These are phyloP conservation scores for Xerocomus potaroensis DNA, from an alignment of 768 basidiomycete genomes.

Conservation along the genomic window DNA sequence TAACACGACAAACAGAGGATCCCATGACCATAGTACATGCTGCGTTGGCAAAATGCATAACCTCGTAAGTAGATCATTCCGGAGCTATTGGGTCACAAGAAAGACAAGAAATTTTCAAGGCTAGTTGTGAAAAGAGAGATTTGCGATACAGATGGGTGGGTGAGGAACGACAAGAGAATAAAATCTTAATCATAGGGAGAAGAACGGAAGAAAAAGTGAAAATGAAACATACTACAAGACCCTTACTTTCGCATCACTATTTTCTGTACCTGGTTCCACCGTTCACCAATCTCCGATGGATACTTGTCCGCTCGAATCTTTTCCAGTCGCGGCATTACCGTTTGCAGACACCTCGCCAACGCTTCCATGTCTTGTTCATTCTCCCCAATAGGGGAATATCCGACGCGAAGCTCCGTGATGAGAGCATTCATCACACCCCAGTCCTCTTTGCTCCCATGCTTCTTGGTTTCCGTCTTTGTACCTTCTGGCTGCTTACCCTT, in stretches of 20 bases:
- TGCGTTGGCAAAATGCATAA: not conserved
- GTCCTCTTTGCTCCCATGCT: constrained; percentile 1
- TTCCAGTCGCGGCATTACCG: constrained; percentile 23
- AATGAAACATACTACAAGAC: not conserved
- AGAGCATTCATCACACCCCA: constrained; percentile 18
- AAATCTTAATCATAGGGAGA: not conserved
- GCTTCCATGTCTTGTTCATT: constrained; percentile 1
- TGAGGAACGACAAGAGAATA: not conserved
- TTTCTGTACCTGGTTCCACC: constrained; percentile 12
- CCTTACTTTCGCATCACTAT: constrained; percentile 6
- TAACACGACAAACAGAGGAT: not conserved
- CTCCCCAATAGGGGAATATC: constrained; percentile 22
- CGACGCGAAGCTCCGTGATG: constrained; percentile 17
- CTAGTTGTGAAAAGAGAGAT: too few relatives aligned
- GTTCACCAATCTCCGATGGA: constrained; percentile 10
- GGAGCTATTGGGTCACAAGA: not conserved
- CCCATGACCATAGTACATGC: not conserved
- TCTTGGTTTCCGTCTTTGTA: not conserved
- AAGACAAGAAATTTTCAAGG: too few relatives aligned
- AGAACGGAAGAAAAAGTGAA: not conserved
- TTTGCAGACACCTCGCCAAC: constrained; percentile 14
- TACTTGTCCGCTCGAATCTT: constrained; percentile 13
- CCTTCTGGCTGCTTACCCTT: not conserved
- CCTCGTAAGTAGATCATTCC: not conserved
- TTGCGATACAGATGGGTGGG: too few relatives aligned